These are phyloP conservation scores for Pythium grandisporangium DNA, from an alignment of 352 stramenopile species.

Conservation along the genomic window DNA sequence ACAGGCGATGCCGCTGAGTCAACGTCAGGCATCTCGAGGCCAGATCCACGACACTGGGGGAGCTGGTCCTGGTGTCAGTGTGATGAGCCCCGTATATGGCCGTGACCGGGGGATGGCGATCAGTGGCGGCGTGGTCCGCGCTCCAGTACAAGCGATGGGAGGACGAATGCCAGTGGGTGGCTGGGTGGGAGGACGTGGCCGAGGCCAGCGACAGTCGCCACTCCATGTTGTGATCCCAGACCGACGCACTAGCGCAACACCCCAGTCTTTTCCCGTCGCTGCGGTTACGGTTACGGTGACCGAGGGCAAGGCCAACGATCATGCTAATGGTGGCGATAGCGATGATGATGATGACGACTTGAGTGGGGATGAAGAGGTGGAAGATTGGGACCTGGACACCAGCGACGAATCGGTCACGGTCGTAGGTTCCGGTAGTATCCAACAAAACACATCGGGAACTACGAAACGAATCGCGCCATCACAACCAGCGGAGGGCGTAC, in stretches of 20 bases:
- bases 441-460: not conserved
- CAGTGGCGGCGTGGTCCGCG: no score
- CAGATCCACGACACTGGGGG: no score
- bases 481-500: not conserved
- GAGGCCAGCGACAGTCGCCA: not conserved
- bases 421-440: not conserved
- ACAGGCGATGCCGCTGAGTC: no score
- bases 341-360: constrained; percentile 12
- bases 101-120: no score
- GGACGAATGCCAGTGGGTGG: constrained; percentile 2
- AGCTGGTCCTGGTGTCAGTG: no score
- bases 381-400: constrained; percentile 14
- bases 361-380: constrained; percentile 11
- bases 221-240: not conserved
- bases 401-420: not conserved
- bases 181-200: constrained; percentile 6
- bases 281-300: no score
- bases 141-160: not conserved
- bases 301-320: not conserved
- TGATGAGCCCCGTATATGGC: no score
- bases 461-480: not conserved
- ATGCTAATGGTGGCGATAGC: constrained; percentile 5
- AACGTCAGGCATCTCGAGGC: no score
- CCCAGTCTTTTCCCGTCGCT: no score
- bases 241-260: not conserved